Percentiles rank a stretch among this genome's conserved stretches.
phyloP scores from a whole-genome alignment of 305 asterid genomes.

The Fraxinus nigra region DNA sequence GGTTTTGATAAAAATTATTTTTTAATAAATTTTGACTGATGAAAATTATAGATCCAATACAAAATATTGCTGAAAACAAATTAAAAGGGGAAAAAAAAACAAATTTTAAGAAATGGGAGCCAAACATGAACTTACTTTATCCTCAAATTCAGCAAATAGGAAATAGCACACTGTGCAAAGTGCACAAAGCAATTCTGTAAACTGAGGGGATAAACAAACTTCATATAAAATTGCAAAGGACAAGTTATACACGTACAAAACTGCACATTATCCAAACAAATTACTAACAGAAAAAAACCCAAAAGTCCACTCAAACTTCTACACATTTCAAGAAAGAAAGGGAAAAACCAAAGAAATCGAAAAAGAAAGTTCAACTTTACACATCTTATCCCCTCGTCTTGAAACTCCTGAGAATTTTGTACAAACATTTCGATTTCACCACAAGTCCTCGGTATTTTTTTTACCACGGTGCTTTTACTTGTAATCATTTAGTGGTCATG shows the following conservation, averaged over 20 bases:
- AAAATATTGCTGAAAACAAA: background rate
- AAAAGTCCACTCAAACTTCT: conserved; percentile 20
- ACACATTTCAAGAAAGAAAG: background rate
- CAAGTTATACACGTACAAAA: background rate
- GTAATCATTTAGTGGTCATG: conserved; percentile 57
- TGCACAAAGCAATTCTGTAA: background rate
- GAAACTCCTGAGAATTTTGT: conserved; percentile 18
- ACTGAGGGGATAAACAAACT: background rate
- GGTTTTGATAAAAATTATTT: too few species aligned
- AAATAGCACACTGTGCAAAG: background rate
- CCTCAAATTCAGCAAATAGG: background rate
- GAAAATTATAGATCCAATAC: background rate
- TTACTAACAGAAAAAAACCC: background rate
- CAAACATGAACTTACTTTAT: background rate
- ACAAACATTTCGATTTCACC: conserved; percentile 6
- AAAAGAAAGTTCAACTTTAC: conserved; percentile 19
- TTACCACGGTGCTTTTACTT: background rate
- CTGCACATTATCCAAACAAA: background rate
- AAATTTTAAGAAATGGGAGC: background rate
- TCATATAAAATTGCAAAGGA: background rate
- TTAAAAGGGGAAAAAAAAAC: background rate
- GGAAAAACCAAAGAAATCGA: background rate
- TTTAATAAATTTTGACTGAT: too few species aligned
- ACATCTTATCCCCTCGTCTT: conserved; percentile 3
- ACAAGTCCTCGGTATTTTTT: background rate